These are phyloP conservation scores for Skeletonema marinoi DNA, from an alignment of 108 stramenopile species.

Conservation along the genomic window DNA sequence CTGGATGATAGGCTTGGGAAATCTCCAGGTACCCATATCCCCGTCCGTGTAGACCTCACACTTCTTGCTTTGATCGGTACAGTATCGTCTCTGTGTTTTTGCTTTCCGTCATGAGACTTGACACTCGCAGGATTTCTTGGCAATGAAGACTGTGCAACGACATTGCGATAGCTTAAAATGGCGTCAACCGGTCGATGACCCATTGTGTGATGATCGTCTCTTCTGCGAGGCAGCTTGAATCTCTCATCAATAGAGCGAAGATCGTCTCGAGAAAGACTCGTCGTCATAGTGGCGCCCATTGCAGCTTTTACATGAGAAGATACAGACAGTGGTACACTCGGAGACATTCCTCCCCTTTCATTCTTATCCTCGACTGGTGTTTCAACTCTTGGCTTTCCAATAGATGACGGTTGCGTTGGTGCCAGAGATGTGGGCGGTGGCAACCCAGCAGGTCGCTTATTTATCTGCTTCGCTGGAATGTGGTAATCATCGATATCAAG, in stretches of 20 bases:
- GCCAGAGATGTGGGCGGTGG: slow-evolving; percentile 65
- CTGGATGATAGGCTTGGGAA: slow-evolving; percentile 23
- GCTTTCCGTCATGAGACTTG: slow-evolving; percentile 43
- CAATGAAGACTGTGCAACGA: slow-evolving; percentile 30
- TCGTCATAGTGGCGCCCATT: slow-evolving; percentile 10
- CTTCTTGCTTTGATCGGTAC: slow-evolving; percentile 10
- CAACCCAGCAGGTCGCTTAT: slow-evolving; percentile 4
- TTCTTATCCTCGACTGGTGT: slow-evolving; percentile 16
- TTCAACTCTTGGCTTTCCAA: slow-evolving; percentile 46
- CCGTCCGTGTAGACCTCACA: slow-evolving; percentile 21
- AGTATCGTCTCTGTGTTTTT: slow-evolving; percentile 27
- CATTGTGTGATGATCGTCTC: slow-evolving; percentile 33
- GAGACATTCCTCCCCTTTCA: background rate
- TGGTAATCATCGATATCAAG: slow-evolving; percentile 18
- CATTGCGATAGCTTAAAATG: slow-evolving; percentile 51
- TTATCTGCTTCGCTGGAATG: slow-evolving; percentile 1
- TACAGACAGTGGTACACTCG: background rate
- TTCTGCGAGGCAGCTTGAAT: slow-evolving; percentile 18
- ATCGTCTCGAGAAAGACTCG: slow-evolving; percentile 66
- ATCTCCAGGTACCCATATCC: slow-evolving; percentile 15
- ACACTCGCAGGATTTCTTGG: slow-evolving; percentile 22
- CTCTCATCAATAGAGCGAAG: slow-evolving; percentile 43
- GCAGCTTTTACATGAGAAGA: background rate
- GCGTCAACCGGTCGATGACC: slow-evolving; percentile 42
- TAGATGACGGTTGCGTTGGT: slow-evolving; percentile 71